Evolutionary conservation across 2,329 filamentous ascomycete genomes (phyloP).

Genomic region (Exophiala sideris): DNA sequence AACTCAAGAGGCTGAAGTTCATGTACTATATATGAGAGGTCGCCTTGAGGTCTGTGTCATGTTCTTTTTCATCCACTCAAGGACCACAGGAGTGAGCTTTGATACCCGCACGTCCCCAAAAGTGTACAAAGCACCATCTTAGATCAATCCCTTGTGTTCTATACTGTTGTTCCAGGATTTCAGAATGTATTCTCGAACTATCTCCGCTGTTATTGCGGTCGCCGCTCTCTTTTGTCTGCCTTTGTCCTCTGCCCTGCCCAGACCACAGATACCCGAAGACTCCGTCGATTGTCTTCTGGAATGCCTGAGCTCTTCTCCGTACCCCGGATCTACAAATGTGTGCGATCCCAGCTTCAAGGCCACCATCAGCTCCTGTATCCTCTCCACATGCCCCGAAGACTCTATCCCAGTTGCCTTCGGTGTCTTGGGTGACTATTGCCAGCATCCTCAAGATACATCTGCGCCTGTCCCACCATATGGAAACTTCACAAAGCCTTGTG

Average conservation of each 20-base stretch:
- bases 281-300: not conserved
- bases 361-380: not conserved
- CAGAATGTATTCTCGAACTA: conserved; percentile 7
- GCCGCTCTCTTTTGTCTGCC: conserved; percentile 4
- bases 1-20: not conserved
- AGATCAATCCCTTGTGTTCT: not conserved
- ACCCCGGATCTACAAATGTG: not conserved
- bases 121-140: not conserved
- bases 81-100: not conserved
- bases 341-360: not conserved
- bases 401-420: not conserved
- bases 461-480: not conserved
- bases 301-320: not conserved
- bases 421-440: not conserved
- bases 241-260: conserved; percentile 7
- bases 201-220: conserved; percentile 1
- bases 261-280: not conserved
- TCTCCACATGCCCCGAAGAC: not conserved
- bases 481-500: not conserved
- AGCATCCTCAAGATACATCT: not conserved
- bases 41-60: conserved; percentile 10
- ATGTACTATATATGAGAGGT: conserved; percentile 6
- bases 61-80: not conserved
- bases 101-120: not conserved
- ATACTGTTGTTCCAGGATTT: not conserved